These are phyloP conservation scores for Botrytis cinerea DNA, from an alignment of 2,329 filamentous ascomycete genomes.

Conservation along the genomic window DNA sequence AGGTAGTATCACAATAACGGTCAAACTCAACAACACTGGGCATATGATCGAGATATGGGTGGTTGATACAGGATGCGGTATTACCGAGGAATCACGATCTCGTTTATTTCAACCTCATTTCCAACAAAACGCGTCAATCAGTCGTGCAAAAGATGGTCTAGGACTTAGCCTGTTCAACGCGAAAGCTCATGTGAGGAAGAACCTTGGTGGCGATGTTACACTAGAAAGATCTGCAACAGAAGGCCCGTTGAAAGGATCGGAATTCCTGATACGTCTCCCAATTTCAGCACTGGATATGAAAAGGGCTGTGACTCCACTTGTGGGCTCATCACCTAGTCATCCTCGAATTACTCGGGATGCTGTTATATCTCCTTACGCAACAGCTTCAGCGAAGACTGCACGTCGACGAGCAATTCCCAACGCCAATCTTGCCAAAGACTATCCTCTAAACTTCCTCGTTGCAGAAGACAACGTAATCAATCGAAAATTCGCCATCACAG, in stretches of 20 bases:
- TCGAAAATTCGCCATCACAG: conserved; percentile 64
- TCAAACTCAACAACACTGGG: conserved; percentile 53
- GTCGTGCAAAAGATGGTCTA: conserved; percentile 66
- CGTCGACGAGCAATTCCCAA: conserved; percentile 47
- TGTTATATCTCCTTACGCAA: conserved; percentile 22
- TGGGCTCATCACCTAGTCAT: conserved; percentile 21
- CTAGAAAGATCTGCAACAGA: conserved; percentile 63
- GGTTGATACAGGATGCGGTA: conserved; percentile 67
- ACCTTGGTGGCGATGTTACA: conserved; percentile 64
- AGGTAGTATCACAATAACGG: conserved; percentile 60
- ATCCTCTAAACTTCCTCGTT: conserved; percentile 67
- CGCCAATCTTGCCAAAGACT: conserved; percentile 56
- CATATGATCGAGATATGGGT: conserved; percentile 63
- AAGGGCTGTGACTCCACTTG: conserved; percentile 18
- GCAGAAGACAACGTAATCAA: conserved; percentile 76
- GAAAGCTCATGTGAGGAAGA: conserved; percentile 67
- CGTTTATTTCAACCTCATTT: conserved; percentile 71
- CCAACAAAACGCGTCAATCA: conserved; percentile 67
- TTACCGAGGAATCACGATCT: conserved; percentile 64
- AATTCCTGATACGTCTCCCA: conserved; percentile 69
- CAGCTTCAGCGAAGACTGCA: neutral
- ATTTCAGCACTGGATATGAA: conserved; percentile 33
- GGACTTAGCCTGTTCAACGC: conserved; percentile 71
- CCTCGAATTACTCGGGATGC: conserved; percentile 23
- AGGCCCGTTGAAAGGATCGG: conserved; percentile 61